Conservation (phyloP, 73 alveolate genomes). For the Paramecium bursaria region DNA sequence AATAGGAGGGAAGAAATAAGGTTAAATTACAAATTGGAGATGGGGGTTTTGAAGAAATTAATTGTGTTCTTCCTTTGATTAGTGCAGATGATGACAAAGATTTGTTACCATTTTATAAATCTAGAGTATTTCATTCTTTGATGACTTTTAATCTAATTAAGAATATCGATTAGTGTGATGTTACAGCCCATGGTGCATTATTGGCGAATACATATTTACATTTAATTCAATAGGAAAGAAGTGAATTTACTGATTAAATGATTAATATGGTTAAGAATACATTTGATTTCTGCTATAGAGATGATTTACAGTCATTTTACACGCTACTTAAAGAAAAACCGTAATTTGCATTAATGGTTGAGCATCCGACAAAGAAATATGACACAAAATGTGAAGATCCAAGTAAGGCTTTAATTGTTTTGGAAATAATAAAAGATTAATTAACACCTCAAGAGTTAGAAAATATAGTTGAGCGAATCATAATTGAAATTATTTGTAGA, state of each 20-base stretch:
- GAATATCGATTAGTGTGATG: constrained; percentile 61
- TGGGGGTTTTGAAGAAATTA: constrained; percentile 63
- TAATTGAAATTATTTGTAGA: constrained; percentile 29
- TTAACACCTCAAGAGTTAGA: neutral
- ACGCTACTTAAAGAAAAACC: neutral
- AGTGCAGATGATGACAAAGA: constrained; percentile 19
- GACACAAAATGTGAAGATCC: constrained; percentile 53
- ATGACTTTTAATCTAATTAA: constrained; percentile 62
- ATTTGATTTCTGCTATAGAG: neutral
- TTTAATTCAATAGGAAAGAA: constrained; percentile 36
- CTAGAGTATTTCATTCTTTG: constrained; percentile 51
- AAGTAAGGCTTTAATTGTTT: constrained; percentile 13
- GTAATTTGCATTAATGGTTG: neutral
- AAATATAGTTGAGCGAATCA: constrained; percentile 10
- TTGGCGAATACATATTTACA: constrained; percentile 41
- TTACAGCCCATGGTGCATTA: constrained; percentile 60
- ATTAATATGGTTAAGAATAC: constrained; percentile 41
- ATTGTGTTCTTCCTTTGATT: constrained; percentile 45
- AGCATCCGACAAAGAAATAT: neutral
- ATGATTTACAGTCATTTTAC: neutral
- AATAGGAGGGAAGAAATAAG: no score
- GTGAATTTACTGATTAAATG: constrained; percentile 56
- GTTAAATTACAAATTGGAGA: no score
- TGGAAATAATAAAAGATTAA: neutral
- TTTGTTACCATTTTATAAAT: constrained; percentile 37